A percentile compares a stretch with the other conserved stretches of the same genome.
These are phyloP conservation scores for Avena atlantica DNA, from an alignment of 176 grass and related monocot genomes.

Conservation along the genomic window DNA sequence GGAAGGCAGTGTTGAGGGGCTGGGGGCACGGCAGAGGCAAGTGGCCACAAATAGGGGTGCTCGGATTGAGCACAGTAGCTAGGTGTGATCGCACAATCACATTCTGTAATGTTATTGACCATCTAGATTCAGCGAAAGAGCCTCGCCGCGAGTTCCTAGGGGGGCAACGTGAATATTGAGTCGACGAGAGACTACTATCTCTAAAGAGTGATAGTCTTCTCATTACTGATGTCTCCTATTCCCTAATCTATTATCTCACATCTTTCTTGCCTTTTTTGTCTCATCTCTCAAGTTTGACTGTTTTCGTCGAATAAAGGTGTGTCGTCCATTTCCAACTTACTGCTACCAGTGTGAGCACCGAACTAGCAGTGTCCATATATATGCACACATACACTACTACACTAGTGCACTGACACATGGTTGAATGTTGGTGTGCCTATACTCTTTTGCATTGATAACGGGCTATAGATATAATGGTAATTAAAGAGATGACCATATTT, in stretches of 20 bases:
- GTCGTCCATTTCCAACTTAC: background rate
- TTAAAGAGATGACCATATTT: background rate
- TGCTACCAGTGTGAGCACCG: background rate
- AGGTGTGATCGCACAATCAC: too few species aligned
- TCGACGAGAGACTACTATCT: too few species aligned
- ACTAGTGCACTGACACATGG: background rate
- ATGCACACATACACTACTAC: background rate
- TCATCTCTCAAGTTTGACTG: background rate
- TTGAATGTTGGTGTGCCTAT: background rate
- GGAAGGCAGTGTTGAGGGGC: too few species aligned
- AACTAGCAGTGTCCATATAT: background rate
- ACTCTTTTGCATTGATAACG: background rate
- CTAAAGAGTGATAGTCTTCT: background rate
- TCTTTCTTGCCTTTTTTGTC: background rate
- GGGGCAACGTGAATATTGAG: too few species aligned
- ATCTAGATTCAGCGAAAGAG: too few species aligned
- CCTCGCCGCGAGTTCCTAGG: too few species aligned
- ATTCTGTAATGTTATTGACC: too few species aligned
- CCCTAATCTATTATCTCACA: background rate
- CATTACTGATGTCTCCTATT: constrained; percentile 3
- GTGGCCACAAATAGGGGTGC: too few species aligned
- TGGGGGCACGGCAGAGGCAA: too few species aligned
- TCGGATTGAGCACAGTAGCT: too few species aligned
- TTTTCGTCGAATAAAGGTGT: background rate
- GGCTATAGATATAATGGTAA: background rate